These are phyloP conservation scores for Colletotrichum tabaci DNA, from an alignment of 2,329 filamentous ascomycete species.

Conservation along the genomic window DNA sequence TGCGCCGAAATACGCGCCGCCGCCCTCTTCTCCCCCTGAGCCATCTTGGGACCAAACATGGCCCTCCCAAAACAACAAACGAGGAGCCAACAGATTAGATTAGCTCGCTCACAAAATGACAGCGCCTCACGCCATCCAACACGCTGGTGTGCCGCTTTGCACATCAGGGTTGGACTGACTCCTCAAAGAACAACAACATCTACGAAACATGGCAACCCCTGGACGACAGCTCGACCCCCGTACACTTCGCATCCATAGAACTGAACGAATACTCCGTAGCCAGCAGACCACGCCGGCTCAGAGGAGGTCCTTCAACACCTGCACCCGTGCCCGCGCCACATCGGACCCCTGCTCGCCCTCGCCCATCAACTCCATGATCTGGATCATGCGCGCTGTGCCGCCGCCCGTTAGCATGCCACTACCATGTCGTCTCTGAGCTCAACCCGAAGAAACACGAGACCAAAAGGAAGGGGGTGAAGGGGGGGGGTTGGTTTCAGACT, in stretches of 20 bases:
- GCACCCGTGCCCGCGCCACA: constrained; percentile 71
- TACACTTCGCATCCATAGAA: not conserved
- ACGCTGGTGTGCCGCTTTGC: not conserved
- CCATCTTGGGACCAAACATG: not conserved
- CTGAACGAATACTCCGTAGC: not conserved
- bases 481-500: constrained; percentile 50
- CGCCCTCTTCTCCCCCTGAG: not conserved
- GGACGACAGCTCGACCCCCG: not conserved
- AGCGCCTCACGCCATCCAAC: not conserved
- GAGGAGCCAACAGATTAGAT: not conserved
- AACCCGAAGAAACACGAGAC: not conserved
- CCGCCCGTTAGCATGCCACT: constrained; percentile 8
- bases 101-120: not conserved
- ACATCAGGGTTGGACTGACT: not conserved
- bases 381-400: constrained; percentile 70
- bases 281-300: constrained; percentile 14
- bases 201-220: constrained; percentile 2
- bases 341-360: constrained; percentile 70
- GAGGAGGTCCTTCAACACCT: constrained; percentile 71
- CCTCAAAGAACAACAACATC: not conserved
- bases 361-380: constrained; percentile 73
- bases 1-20: not conserved
- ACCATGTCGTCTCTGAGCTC: not conserved
- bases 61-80: not conserved
- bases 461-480: not conserved